Percentiles rank a stretch among this genome's conserved stretches.
phyloP scores from a whole-genome alignment of 2,329 filamentous ascomycete species.

The Fusarium sublunatum region DNA sequence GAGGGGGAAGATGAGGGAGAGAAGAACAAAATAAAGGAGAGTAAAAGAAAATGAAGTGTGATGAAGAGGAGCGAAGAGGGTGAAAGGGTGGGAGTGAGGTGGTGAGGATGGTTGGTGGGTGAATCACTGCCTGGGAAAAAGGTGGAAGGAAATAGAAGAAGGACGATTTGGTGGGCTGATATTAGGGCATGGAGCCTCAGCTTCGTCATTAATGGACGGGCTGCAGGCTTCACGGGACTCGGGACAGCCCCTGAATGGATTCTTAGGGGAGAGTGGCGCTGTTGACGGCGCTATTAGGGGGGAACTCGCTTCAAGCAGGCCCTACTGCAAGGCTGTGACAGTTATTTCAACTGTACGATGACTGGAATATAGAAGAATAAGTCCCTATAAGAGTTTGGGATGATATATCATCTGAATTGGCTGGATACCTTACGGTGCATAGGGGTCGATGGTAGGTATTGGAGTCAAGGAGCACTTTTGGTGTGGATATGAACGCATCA shows the following conservation, averaged over 20 bases:
- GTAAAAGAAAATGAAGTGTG: not conserved
- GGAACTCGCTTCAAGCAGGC: not conserved
- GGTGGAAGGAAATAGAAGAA: not conserved
- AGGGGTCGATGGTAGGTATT: too few species aligned
- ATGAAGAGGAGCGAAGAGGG: not conserved
- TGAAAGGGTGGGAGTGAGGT: not conserved
- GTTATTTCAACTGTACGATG: fast-evolving
- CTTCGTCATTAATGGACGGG: not conserved
- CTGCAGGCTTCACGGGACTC: not conserved
- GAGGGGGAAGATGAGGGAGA: too few species aligned
- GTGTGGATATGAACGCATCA: too few species aligned
- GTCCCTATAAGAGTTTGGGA: not conserved
- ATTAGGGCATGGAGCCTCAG: conserved; percentile 1
- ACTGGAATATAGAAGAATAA: not conserved
- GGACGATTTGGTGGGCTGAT: not conserved
- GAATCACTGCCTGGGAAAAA: not conserved
- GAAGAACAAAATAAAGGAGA: not conserved
- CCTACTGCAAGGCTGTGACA: fast-evolving
- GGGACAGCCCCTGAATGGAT: not conserved
- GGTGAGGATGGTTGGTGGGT: not conserved
- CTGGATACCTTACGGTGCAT: not conserved
- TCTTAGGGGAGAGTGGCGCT: not conserved
- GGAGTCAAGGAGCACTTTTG: not conserved
- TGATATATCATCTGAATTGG: not conserved
- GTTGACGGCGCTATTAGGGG: fast-evolving